Evolutionary conservation across 306 rosid species (phyloP).

Genomic region (Quercus bicolor): DNA sequence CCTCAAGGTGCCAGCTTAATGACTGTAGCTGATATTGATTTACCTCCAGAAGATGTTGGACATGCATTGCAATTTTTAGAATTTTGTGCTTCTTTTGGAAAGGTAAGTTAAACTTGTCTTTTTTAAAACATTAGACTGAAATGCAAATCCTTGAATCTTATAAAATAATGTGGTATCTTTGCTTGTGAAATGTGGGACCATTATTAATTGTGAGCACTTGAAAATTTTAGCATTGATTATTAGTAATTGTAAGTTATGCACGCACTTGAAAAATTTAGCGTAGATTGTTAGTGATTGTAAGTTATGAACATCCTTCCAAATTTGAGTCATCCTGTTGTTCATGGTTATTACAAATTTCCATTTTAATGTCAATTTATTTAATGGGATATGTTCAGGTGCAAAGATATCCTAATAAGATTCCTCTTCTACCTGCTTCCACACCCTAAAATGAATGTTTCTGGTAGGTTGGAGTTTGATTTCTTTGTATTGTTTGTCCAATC

Average conservation of each 20-base stretch:
- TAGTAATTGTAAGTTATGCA: neutral
- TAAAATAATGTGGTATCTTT: neutral
- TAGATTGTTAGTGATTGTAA: too few relatives aligned
- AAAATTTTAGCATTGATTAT: neutral
- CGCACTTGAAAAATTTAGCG: neutral
- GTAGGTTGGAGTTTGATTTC: too few relatives aligned
- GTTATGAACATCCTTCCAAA: too few relatives aligned
- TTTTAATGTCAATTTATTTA: too few relatives aligned
- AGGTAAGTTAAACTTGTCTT: constrained; percentile 40
- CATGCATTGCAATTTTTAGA: constrained; percentile 74
- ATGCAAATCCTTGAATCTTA: neutral
- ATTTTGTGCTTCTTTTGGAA: constrained; percentile 66
- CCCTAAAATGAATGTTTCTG: too few relatives aligned
- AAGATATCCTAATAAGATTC: too few relatives aligned
- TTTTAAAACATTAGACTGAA: neutral
- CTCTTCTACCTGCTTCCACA: too few relatives aligned
- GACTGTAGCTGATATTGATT: constrained; percentile 41
- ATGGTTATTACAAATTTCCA: too few relatives aligned
- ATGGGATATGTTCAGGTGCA: too few relatives aligned
- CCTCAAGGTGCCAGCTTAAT: constrained; percentile 51
- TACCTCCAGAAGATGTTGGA: constrained; percentile 58
- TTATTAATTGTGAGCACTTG: neutral
- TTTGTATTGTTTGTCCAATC: too few relatives aligned
- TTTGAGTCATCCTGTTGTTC: too few relatives aligned
- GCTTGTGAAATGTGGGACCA: neutral